Conservation (phyloP, 768 basidiomycete species). For the Agrocybe praecox region DNA sequence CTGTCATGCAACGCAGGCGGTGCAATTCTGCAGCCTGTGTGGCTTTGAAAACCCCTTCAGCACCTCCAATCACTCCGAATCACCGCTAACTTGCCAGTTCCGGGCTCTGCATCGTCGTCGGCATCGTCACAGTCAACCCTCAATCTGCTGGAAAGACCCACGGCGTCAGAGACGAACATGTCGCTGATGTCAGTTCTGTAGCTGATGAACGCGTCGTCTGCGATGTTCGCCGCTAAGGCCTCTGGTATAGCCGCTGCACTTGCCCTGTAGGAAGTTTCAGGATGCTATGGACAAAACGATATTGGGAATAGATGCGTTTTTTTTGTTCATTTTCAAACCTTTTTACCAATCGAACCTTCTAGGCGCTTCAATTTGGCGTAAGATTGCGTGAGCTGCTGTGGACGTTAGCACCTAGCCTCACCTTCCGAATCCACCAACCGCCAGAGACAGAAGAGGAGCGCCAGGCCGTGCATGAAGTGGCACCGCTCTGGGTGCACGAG, state of each 20-base stretch:
- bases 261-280: constrained; percentile 49
- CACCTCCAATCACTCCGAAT: constrained; percentile 27
- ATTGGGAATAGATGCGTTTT: constrained; percentile 59
- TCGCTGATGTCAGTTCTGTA: constrained; percentile 39
- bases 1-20: constrained; percentile 35
- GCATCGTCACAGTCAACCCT: background rate
- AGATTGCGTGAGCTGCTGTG: constrained; percentile 54
- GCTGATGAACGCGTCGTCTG: constrained; percentile 43
- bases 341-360: background rate
- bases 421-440: constrained; percentile 51
- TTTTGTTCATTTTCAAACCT: background rate
- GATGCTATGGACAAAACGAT: constrained; percentile 45
- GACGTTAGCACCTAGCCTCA: constrained; percentile 49
- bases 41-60: constrained; percentile 22
- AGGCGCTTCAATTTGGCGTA: constrained; percentile 63
- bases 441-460: constrained; percentile 34
- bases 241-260: constrained; percentile 65
- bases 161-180: constrained; percentile 24
- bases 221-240: constrained; percentile 60
- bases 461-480: constrained; percentile 4
- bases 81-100: background rate
- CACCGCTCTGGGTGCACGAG: constrained; percentile 23
- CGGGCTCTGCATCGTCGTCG: background rate
- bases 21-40: constrained; percentile 22
- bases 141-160: constrained; percentile 10